Evolutionary conservation across 176 grass and related monocot genomes (phyloP).

Genomic region (Triticum urartu): DNA sequence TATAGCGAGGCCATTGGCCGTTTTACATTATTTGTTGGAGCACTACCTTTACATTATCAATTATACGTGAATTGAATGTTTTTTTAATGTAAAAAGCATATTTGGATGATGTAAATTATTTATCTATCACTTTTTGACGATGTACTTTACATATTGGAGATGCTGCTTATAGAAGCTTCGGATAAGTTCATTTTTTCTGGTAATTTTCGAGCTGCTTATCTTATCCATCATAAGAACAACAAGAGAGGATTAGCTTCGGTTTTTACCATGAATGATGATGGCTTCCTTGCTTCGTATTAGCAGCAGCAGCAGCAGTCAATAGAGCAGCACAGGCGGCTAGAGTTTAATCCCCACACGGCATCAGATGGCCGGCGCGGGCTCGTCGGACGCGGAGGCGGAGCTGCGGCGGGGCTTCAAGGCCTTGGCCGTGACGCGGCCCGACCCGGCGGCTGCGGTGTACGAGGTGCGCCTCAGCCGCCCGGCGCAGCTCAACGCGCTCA

Average conservation of each 20-base stretch:
- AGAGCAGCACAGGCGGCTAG: background rate
- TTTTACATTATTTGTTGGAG: too few relatives aligned
- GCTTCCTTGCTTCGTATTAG: background rate
- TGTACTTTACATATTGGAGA: too few relatives aligned
- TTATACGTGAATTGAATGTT: too few relatives aligned
- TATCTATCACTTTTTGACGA: too few relatives aligned
- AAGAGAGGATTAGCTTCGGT: too few relatives aligned
- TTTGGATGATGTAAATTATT: too few relatives aligned
- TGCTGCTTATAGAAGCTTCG: background rate
- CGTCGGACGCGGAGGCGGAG: conserved; percentile 47
- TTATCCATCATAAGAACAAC: background rate
- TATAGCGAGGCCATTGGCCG: too few relatives aligned
- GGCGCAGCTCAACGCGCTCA: conserved; percentile 71
- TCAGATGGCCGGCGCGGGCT: conserved; percentile 35
- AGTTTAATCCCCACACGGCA: conserved; percentile 1
- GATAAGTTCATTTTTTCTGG: too few relatives aligned
- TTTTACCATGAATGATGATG: too few relatives aligned
- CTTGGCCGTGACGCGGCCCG: conserved; percentile 48
- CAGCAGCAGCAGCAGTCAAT: background rate
- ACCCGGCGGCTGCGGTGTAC: conserved; percentile 45
- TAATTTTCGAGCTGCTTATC: too few relatives aligned
- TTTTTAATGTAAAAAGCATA: too few relatives aligned
- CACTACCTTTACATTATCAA: too few relatives aligned
- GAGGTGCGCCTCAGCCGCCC: conserved; percentile 81
- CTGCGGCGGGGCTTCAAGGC: conserved; percentile 58